A percentile compares a stretch with the other conserved stretches of the same genome.
Evolutionary conservation across 2,329 filamentous ascomycete species (phyloP).

Genomic region (Cladosporium sp.): DNA sequence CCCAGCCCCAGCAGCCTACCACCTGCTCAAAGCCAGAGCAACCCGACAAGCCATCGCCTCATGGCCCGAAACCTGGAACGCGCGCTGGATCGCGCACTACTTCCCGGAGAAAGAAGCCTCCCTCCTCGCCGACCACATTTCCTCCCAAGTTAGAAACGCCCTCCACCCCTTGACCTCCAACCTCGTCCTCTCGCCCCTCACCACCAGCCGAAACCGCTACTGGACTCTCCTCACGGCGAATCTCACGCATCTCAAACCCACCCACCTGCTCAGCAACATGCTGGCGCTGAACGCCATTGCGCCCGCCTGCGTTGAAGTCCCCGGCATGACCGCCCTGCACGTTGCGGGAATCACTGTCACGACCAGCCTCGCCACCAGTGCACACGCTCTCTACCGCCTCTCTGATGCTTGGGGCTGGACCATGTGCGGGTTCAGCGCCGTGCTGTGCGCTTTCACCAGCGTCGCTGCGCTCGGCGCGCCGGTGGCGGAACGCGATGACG

Average conservation of each 20-base stretch:
- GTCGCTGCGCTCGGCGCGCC: conserved; percentile 5
- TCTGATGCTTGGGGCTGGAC: not conserved
- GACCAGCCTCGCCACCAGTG: conserved; percentile 7
- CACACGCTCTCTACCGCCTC: not conserved
- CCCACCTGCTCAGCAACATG: conserved; percentile 12
- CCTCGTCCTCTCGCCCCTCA: conserved; percentile 7
- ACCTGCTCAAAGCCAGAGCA: conserved; percentile 1
- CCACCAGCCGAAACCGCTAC: conserved; percentile 28
- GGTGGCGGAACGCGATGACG: not conserved
- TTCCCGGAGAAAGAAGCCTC: conserved; percentile 2
- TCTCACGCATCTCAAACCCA: conserved; percentile 13
- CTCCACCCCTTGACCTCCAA: not conserved
- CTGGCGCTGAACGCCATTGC: conserved; percentile 1
- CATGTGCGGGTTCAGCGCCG: conserved; percentile 8
- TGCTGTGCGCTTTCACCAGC: conserved; percentile 6
- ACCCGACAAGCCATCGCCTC: not conserved
- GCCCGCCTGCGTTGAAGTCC: conserved; percentile 9
- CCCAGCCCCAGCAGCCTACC: conserved; percentile 1
- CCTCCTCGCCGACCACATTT: conserved; percentile 10
- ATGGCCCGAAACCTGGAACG: conserved; percentile 9
- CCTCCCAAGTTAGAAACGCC: not conserved
- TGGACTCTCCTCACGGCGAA: conserved; percentile 15
- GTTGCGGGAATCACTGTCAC: conserved; percentile 11
- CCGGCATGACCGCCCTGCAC: conserved; percentile 13
- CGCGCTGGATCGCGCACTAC: conserved; percentile 9